Conservation (phyloP, 495 filamentous ascomycete species). For the Aspergillus mulundensis region DNA sequence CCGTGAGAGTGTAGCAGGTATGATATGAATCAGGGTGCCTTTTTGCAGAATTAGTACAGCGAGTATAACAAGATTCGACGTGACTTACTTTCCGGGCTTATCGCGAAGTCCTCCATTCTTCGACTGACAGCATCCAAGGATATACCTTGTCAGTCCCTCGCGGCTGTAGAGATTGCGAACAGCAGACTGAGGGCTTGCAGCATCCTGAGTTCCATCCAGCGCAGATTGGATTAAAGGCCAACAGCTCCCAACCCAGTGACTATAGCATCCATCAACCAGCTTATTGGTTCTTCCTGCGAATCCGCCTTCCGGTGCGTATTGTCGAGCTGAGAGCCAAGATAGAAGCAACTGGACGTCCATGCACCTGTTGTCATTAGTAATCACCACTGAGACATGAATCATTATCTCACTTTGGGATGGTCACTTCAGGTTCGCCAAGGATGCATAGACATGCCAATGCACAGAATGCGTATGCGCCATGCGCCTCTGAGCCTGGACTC, state of each 20-base stretch:
- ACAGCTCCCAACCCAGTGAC: conserved; percentile 93
- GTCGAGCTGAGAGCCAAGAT: conserved; percentile 82
- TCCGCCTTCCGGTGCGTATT: conserved; percentile 89
- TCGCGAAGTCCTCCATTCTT: conserved; percentile 80
- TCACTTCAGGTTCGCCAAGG: conserved; percentile 68
- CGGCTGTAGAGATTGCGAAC: conserved; percentile 65
- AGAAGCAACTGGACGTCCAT: conserved; percentile 74
- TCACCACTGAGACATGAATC: not conserved
- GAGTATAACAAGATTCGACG: not conserved
- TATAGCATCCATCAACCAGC: conserved; percentile 95
- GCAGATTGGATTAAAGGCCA: conserved; percentile 88
- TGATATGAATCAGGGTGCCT: conserved; percentile 86
- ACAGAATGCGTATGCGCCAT: conserved; percentile 96
- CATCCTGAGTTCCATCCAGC: conserved; percentile 47
- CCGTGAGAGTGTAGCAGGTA: conserved; percentile 82
- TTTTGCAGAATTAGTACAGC: not conserved
- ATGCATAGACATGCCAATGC: conserved; percentile 83
- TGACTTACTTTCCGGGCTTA: conserved; percentile 82
- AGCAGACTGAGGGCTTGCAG: conserved; percentile 18
- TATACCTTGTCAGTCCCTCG: conserved; percentile 81
- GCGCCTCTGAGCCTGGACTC: conserved; percentile 78
- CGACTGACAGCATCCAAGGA: conserved; percentile 81
- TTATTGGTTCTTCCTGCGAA: conserved; percentile 95
- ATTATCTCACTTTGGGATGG: conserved; percentile 55
- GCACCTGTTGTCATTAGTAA: conserved; percentile 48